Evolutionary conservation across 495 filamentous ascomycete genomes (phyloP).

Genomic region (Schizothecium vesticola): DNA sequence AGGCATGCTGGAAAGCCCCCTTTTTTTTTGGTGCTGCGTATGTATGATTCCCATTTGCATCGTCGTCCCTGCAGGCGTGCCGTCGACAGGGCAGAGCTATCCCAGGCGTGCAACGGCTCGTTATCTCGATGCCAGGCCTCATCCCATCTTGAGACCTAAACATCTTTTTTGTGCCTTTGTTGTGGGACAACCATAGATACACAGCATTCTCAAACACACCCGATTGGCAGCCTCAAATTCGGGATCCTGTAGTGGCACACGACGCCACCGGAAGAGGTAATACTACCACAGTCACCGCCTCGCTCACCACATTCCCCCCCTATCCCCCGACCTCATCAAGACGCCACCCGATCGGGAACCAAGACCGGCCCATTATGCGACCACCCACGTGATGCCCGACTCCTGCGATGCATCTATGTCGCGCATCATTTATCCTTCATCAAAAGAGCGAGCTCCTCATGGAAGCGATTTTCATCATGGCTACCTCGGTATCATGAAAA

Average conservation of each 20-base stretch:
- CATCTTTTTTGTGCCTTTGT: no score
- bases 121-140: no score
- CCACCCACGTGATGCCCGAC: conserved; percentile 30
- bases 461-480: background rate
- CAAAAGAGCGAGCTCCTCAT: background rate
- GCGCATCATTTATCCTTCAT: conserved; percentile 28
- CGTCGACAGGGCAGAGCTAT: no score
- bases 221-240: background rate
- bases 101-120: no score
- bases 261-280: background rate
- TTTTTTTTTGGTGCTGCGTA: background rate
- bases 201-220: background rate
- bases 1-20: background rate
- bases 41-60: background rate
- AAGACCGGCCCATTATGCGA: conserved; percentile 24
- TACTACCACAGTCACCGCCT: background rate
- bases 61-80: background rate
- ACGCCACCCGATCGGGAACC: conserved; percentile 1
- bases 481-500: background rate
- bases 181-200: no score
- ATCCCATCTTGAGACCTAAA: background rate
- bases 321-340: background rate
- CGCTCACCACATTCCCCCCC: background rate
- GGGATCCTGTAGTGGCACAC: background rate
- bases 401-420: conserved; percentile 37